A percentile compares a stretch with the other conserved stretches of the same genome.
phyloP scores from a whole-genome alignment of 441 rosid genomes.

The Erodium chrysanthum region DNA sequence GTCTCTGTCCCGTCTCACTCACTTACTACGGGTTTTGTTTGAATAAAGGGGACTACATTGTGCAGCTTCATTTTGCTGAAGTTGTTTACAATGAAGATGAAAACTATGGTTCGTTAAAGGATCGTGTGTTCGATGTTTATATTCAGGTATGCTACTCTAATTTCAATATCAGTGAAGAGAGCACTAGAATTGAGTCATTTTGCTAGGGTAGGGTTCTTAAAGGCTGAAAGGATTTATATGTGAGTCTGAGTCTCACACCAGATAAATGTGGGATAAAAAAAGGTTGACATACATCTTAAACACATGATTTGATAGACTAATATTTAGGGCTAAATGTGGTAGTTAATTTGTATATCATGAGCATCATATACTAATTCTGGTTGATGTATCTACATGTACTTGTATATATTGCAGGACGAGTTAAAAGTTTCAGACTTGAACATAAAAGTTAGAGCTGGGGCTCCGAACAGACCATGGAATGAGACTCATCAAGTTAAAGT shows the following conservation, averaged over 20 bases:
- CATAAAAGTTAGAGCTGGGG: conserved; percentile 1
- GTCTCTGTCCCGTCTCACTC: conserved; percentile 3
- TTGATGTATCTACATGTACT: too few relatives aligned
- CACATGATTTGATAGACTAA: too few relatives aligned
- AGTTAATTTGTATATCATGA: too few relatives aligned
- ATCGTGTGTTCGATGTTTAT: neutral
- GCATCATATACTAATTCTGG: too few relatives aligned
- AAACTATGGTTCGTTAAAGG: neutral
- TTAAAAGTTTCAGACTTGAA: neutral
- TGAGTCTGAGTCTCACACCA: too few relatives aligned
- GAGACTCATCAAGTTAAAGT: neutral
- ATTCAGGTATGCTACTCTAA: neutral
- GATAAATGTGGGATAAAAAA: too few relatives aligned
- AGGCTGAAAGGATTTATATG: too few relatives aligned
- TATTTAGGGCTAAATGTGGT: too few relatives aligned
- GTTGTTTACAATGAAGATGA: neutral
- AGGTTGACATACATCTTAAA: too few relatives aligned
- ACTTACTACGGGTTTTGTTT: neutral
- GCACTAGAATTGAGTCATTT: too few relatives aligned
- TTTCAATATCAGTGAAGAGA: neutral
- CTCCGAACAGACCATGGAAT: conserved; percentile 4
- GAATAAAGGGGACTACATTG: neutral
- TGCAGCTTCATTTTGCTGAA: conserved; percentile 1
- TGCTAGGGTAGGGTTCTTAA: too few relatives aligned
- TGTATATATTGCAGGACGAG: neutral